Base-by-base conservation (phyloP, 345 rosid genomes). In the Aurinia saxatilis region DNA sequence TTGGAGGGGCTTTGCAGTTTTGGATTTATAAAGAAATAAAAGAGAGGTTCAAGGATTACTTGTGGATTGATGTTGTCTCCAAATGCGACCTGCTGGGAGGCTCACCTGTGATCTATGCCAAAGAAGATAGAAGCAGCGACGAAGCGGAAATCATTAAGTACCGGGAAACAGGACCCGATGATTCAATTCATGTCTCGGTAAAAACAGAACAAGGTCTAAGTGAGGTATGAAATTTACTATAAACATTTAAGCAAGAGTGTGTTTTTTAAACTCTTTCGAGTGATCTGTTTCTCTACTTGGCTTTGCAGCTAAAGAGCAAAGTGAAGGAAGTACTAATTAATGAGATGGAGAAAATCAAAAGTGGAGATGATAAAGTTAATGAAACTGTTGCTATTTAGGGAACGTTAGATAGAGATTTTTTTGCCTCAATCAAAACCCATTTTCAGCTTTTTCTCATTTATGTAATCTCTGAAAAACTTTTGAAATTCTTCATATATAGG, bases 51-150 rank as follows among this genome's bases (percentile, higher is more conserved):
- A 58, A 62, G 16, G 78, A 79, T 73, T 85, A 77, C 72, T 71
- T 85, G 59, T 90, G 99, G 96, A 73, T 90, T 65, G 97, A 93
- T 75, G 95, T 85, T 48, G 72, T 90, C 19, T 93, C 97, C 8
- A 93, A 93, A 78, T 82, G 90, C 40, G 99, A 93, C 73, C 64
- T 93, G 63, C 64, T 87, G 76, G 73, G 76, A 79, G 84, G 73
- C 50, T 66, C 86, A 60, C 81, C 81, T 5, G 82, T 75, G 60
- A 44, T 80, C 36, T 85, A 78, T 59, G 68, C 72, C 64, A 74
- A 86, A 10, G 97, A 90, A 68, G 82, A 84, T 42, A 70, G 23
- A 34, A 63, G 81, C 53, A 47, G 46, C 6, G 83, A 80, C 51
- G 55, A 82, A 15, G 63, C 18, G 25, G 97, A 82, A 66, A 72